Evolutionary conservation across 805 yeast species (phyloP), one percentile per base, ranked within the genome.

Genomic region (Sugiyamaella qingdaonensis): DNA sequence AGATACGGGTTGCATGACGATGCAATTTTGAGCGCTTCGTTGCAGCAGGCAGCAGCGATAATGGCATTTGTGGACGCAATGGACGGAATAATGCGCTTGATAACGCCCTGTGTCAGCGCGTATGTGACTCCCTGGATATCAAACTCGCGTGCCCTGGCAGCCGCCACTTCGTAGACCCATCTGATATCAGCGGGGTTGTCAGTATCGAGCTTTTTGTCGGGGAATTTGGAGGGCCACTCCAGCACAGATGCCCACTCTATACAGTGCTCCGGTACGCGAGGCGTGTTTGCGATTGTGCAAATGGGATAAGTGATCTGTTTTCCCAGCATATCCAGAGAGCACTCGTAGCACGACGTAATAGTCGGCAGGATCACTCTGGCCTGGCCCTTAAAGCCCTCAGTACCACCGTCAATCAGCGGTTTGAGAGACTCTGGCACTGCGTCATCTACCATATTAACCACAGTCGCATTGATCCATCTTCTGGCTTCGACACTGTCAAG

Each of bases 301-400:
- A 92, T 83, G 1, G 98, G 97, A 61, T 83, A 88, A 0, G 89
- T 84, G 9, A 74, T 73, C 56, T 78, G 80, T 24, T 72, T 67
- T 2, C 76, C 73, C 41, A 90, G 73, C 67, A 95, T 78, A 54
- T 84, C 86, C 50, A 88, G 72, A 4, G 96, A 86, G 64, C 99
- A 92, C 66, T 92, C 98, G 72, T 88, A 92, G 69, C 99, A 92
- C 0, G 97, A 86, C 0, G 92, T 81, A 31, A 89, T 68, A 0
- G 88, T 82, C 0, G 99, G 98, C 14, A 90, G 69, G 36, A 92
- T 89, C 11, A 89, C 85, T 62, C 96, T 82, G 11, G 90, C 79
- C 63, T 92, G 96, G 2, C 99, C 99, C 58, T 86, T 79, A 64
- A 92, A 85, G 0, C 97, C 97, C 65, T 92, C 98, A 0, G 96